Percentiles rank a stretch among this genome's conserved stretches.
Evolutionary conservation across 768 basidiomycete species (phyloP).

Genomic region (Agaricus subrufescens): DNA sequence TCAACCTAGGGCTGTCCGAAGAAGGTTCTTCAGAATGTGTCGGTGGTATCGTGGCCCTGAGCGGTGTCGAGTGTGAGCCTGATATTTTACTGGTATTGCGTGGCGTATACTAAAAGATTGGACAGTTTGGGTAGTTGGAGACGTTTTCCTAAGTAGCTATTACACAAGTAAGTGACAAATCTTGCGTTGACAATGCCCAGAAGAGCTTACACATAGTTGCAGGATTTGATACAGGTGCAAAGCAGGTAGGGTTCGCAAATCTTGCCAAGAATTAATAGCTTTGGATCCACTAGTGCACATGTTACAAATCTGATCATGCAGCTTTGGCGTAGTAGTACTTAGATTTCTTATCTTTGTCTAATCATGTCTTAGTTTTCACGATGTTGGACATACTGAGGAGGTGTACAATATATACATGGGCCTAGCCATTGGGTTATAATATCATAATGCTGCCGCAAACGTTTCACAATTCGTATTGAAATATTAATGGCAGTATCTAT

Average conservation of each 20-base stretch:
- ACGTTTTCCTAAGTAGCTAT: conserved; percentile 40
- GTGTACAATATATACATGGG: no score
- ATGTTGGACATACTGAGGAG: no score
- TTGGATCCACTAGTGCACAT: no score
- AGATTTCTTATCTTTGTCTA: no score
- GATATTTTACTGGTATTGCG: background rate
- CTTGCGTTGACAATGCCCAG: background rate
- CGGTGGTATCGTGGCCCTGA: conserved; percentile 22
- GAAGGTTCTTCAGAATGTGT: conserved; percentile 54
- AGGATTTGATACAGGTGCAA: conserved; percentile 35
- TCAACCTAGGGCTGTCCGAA: conserved; percentile 40
- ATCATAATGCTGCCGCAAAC: no score
- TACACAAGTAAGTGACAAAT: conserved; percentile 27
- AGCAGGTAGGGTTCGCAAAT: conserved; percentile 38
- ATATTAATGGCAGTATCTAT: no score
- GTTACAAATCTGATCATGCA: no score
- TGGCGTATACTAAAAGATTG: background rate
- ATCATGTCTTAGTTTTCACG: no score
- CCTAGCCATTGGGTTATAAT: no score
- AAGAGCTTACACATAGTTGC: background rate
- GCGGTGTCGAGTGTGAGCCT: background rate
- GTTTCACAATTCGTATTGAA: no score
- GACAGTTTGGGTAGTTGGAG: conserved; percentile 36
- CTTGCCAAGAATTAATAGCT: conserved; percentile 20
- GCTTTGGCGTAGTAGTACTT: no score